Evolutionary conservation across 495 filamentous ascomycete species (phyloP).

Genomic region (Massariosphaeria phaeospora): DNA sequence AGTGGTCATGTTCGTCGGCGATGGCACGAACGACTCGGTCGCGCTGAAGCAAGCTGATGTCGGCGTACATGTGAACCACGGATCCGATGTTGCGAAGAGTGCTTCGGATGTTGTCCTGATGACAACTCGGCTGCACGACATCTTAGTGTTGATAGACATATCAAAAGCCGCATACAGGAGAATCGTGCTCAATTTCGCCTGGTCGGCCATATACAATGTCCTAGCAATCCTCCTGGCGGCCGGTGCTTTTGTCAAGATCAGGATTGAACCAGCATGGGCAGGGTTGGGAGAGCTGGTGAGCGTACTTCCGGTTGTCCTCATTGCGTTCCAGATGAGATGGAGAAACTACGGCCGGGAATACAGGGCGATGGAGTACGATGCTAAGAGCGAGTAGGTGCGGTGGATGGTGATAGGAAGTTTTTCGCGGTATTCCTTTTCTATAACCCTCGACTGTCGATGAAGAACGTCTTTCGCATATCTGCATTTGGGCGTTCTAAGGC

Average conservation of each 20-base stretch:
- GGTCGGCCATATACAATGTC: slow-evolving; percentile 69
- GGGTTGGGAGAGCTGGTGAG: slow-evolving; percentile 75
- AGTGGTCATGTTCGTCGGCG: slow-evolving; percentile 64
- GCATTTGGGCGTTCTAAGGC: too few species aligned
- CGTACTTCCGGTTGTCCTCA: slow-evolving; percentile 65
- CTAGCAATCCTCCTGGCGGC: slow-evolving; percentile 66
- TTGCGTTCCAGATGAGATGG: slow-evolving; percentile 50
- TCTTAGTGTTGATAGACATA: slow-evolving; percentile 57
- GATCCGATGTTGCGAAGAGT: slow-evolving; percentile 59
- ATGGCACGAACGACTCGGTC: slow-evolving; percentile 76
- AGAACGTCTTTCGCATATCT: too few species aligned
- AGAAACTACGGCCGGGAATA: slow-evolving; percentile 24
- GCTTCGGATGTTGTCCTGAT: slow-evolving; percentile 69
- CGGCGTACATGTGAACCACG: slow-evolving; percentile 61
- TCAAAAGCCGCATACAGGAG: slow-evolving; percentile 51
- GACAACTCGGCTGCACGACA: slow-evolving; percentile 50
- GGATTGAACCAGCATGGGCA: slow-evolving; percentile 69
- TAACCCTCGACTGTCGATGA: too few species aligned
- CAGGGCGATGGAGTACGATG: slow-evolving; percentile 5
- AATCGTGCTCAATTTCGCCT: slow-evolving; percentile 67
- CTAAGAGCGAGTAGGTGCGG: background rate
- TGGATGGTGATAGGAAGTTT: background rate
- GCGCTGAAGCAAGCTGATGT: slow-evolving; percentile 70
- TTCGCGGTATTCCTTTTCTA: background rate
- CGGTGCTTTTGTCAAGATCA: slow-evolving; percentile 59